Evolutionary conservation across 2,329 filamentous ascomycete genomes (phyloP), one percentile per base, ranked within the genome.

Genomic region (Neoscytalidium dimidiatum): DNA sequence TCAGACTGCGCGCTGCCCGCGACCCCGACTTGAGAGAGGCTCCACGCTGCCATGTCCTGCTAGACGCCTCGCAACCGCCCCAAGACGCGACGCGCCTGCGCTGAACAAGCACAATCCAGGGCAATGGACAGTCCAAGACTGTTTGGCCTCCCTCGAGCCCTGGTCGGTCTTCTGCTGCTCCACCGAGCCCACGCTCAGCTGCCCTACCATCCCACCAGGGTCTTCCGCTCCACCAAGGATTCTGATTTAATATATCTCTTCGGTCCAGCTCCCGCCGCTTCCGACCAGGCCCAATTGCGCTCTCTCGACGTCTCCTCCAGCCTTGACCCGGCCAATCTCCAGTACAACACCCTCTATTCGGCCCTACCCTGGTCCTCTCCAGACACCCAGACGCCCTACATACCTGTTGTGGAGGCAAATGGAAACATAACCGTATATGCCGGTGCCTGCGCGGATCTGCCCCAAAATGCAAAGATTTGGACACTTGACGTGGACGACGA

Each of bases 161-260:
- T 64, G 53, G 11, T 60, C 29, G 21, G 60, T 3, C 44, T 61
- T 8, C 31, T 65, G 26, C 53, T 51, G 26, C 43, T 53, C 5
- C 23, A 13, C 3, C 9, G 46, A 19, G 67, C 65, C 29, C 66
- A 71, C 62, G 78, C 80, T 44, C 75, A 80, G 56, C 83, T 92
- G 61, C 92, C 92, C 28, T 96, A 96, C 80, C 88, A 89, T 64
- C 90, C 92, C 2, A 92, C 92, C 0, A 87, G 86, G 31, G 84
- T 96, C 61, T 84, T 94, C 65, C 83, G 88, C 51, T 77, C 79
- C 77, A 65, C 75, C 81, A 62, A 82, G 84, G 79, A 80, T 62
- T 75, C 77, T 67, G 82, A 86, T 19, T 74, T 86, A 33, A 88
- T 88, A 66, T 96, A 95, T 76, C 83, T 94, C 68, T 88, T 97